Base-by-base conservation (phyloP, 73 alveolate species). In the Paramecium sonneborni region DNA sequence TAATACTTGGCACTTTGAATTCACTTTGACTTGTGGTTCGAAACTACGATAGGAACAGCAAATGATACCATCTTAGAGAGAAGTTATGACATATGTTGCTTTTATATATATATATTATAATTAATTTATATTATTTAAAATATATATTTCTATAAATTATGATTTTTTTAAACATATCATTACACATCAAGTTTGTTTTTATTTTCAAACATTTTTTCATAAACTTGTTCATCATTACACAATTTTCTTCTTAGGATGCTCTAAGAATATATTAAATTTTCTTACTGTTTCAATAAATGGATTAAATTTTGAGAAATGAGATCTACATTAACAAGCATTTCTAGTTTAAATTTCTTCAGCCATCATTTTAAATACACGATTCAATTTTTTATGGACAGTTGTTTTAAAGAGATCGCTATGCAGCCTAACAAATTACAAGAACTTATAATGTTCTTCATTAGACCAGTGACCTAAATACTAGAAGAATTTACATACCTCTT, bases 151-250 rank as follows among this genome's bases (percentile, higher is more conserved):
- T 30, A 62, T 26, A 62, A 62, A 62, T 30, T 62, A 62, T 62
- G 84, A 62, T 62, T 62, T 62, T 55, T 46, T 52, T 52, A 20
- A 62, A 26, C 39, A 62, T 62, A 26, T 30, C 84, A 62, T 30
- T 62, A 62, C 44, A 62, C 84, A 62, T 62, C 84, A 62, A 26
- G 44, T 24, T 62, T 32, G 44, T 62, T 62, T 32, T 32, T 62
- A 62, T 62, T 41, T 41, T 79, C 76, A 14, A 79, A 79, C 90
- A 79, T 79, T 46, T 79, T 79, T 46, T 79, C 90, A 79, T 79
- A 79, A 6, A 79, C 90, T 5, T 79, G 7, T 41, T 41, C 90
- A 44, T 79, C 68, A 8, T 52, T 52, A 18, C 68, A 52, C 68
- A 52, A 52, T 52, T 52, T 52, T 18, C 68, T 52, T 52, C 68